Conservation (phyloP, 2,329 filamentous ascomycete genomes). For the Apiospora phragmitis region DNA sequence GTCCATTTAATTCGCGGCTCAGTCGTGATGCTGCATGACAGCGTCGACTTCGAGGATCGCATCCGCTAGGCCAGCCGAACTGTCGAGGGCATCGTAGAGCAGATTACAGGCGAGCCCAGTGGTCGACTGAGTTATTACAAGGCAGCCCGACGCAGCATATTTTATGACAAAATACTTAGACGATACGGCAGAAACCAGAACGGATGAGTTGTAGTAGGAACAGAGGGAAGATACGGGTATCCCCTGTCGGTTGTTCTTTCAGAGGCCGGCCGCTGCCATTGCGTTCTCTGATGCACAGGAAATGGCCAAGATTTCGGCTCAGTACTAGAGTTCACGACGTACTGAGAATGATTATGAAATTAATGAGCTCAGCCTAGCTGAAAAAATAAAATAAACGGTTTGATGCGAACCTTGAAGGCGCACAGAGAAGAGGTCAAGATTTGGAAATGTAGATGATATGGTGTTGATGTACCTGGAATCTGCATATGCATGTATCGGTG, state of each 20-base stretch:
- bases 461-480: background rate
- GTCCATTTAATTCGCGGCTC: conserved; percentile 88
- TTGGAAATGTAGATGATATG: background rate
- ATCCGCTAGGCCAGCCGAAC: conserved; percentile 84
- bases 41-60: conserved; percentile 81
- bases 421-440: background rate
- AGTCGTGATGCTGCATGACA: conserved; percentile 94
- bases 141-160: too few relatives aligned
- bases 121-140: too few relatives aligned
- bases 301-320: conserved; percentile 89
- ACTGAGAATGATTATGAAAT: conserved; percentile 62
- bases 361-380: too few relatives aligned
- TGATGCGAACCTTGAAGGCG: background rate
- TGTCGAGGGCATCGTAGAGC: conserved; percentile 83
- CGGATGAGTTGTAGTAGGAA: too few relatives aligned
- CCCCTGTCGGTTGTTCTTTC: too few relatives aligned
- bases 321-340: too few relatives aligned
- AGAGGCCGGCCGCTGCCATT: conserved; percentile 66
- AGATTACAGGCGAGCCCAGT: too few relatives aligned
- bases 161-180: too few relatives aligned
- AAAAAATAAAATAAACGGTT: background rate
- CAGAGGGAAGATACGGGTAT: too few relatives aligned
- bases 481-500: background rate
- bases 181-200: too few relatives aligned
- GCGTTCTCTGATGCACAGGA: conserved; percentile 84